A percentile compares a stretch with the other conserved stretches of the same genome.
Conservation (phyloP, 345 rosid species). For the Physaria fendleri region DNA sequence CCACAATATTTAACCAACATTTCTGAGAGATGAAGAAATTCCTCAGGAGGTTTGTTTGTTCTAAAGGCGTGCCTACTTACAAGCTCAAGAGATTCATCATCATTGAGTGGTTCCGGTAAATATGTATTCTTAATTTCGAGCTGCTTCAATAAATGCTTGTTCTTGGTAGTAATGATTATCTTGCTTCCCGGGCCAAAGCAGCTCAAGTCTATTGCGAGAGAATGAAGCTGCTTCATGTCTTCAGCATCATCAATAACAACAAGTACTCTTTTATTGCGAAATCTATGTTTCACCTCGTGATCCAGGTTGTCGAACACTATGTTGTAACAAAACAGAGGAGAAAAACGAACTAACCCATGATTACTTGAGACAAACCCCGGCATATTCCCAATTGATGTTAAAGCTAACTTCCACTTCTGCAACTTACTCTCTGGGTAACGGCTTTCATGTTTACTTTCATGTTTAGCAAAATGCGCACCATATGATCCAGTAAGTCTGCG, state of each 20-base stretch:
- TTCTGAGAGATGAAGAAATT: background rate
- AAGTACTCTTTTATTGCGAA: background rate
- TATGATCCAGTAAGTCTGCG: slow-evolving; percentile 1
- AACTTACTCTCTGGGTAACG: background rate
- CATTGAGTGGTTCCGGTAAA: background rate
- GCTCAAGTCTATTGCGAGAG: background rate
- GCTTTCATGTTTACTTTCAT: background rate
- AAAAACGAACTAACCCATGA: no score
- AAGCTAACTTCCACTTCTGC: slow-evolving; percentile 15
- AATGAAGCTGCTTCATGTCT: background rate
- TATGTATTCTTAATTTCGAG: background rate
- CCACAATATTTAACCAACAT: slow-evolving; percentile 2
- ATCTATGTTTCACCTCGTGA: background rate
- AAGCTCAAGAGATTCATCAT: slow-evolving; percentile 18
- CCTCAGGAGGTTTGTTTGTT: background rate
- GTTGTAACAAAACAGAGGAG: background rate
- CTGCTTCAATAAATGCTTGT: background rate
- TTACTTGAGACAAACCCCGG: background rate
- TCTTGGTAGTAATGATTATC: background rate
- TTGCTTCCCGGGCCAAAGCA: slow-evolving; percentile 16
- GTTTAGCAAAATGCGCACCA: background rate
- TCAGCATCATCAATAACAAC: slow-evolving; percentile 14
- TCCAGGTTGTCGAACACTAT: background rate
- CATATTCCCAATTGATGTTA: background rate
- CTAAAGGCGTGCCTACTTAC: slow-evolving; percentile 18